Evolutionary conservation across 441 rosid species (phyloP), one percentile per base, ranked within the genome.

Genomic region (Biscutella laevigata): DNA sequence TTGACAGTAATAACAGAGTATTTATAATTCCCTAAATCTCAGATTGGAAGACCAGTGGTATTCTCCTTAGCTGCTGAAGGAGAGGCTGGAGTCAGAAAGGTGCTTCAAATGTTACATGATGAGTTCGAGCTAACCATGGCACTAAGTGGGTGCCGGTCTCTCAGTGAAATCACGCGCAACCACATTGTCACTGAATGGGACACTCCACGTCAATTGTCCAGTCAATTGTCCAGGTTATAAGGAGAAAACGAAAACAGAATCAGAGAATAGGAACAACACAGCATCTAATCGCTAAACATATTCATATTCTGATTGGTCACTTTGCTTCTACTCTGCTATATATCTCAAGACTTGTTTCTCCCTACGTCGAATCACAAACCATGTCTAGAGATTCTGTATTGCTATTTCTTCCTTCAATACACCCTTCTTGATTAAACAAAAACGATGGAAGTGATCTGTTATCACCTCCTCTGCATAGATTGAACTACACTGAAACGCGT

Each of bases 101-200:
- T 81, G 26, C 90, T 94, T 29, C 76, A 83, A 60, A 88, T 94
- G 95, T 74, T 86, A 13, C 83, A 68, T 0, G 85, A 88, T 21
- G 99, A 94, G 73, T 74, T 94, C n/a, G 99, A 94, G 79, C 78
- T 88, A 20, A 88, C 97, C 9, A 92, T 92, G 99, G 94, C 99
- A 25, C 55, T 92, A 51, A 80, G 84, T 57, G 99, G 99, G 1
- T 94, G 99, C 75, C 72, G 84, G 37, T 77, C 86, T 1, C 80
- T 92, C 14, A 79, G 62, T 59, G 97, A 88, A 76, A 88, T 92
- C 45, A 81, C 84, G 15, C 92, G 96, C 3, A 59, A 74, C 67
- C 97, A 86, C 74, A 67, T 94, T 10, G 43, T 60, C 38, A 53
- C 97, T 2, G 87, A 84, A 9, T 84, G 96, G 96, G 96, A 89